Conservation (phyloP, 495 filamentous ascomycete species). For the Xylaria cubensis region DNA sequence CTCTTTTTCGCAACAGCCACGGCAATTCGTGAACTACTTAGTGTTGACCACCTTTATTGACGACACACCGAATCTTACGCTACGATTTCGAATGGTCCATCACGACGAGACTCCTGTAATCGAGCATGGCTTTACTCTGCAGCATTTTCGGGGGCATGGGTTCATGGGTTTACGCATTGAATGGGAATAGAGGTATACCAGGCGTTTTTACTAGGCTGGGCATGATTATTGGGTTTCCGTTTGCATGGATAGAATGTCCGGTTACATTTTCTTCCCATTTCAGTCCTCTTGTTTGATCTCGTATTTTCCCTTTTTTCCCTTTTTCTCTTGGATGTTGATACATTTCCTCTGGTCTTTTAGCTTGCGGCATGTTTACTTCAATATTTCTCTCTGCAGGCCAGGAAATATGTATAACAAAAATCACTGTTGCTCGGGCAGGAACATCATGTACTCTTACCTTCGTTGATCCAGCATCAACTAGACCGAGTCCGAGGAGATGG, state of each 20-base stretch:
- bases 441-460: conserved; percentile 26
- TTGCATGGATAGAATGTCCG: conserved; percentile 22
- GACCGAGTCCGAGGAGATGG: conserved; percentile 3
- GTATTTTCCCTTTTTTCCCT: neutral
- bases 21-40: conserved; percentile 19
- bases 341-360: neutral
- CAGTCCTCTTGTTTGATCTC: neutral
- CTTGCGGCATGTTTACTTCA: neutral
- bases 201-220: conserved; percentile 25
- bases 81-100: conserved; percentile 22
- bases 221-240: conserved; percentile 10
- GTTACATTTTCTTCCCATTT: neutral
- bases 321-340: neutral
- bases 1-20: conserved; percentile 10
- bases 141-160: conserved; percentile 24
- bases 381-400: conserved; percentile 21
- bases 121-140: conserved; percentile 16
- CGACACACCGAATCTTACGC: conserved; percentile 20
- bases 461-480: conserved; percentile 16
- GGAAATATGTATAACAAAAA: conserved; percentile 24
- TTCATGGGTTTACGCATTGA: conserved; percentile 23
- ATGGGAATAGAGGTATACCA: conserved; percentile 26
- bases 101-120: conserved; percentile 10
- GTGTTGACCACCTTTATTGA: conserved; percentile 10
- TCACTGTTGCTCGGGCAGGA: conserved; percentile 25